A percentile compares a stretch with the other conserved stretches of the same genome.
These are phyloP conservation scores for Fusarium sp. DNA, from an alignment of 2,329 filamentous ascomycete species.

Conservation along the genomic window DNA sequence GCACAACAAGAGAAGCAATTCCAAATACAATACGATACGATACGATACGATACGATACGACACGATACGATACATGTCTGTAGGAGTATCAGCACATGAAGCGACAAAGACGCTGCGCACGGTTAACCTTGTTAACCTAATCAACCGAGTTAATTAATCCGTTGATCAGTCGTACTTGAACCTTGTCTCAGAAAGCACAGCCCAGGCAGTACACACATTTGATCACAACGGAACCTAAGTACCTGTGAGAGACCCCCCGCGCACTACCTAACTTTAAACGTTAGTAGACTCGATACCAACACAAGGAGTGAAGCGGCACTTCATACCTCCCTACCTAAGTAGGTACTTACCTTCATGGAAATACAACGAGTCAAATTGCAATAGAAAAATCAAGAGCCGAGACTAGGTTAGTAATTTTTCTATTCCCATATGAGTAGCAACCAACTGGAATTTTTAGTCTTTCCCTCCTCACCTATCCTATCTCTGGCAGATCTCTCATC, in stretches of 20 bases:
- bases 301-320: neutral
- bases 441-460: neutral
- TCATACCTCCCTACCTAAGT: neutral
- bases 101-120: neutral
- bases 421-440: neutral
- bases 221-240: no score
- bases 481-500: neutral
- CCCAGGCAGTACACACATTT: neutral
- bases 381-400: neutral
- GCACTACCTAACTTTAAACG: neutral
- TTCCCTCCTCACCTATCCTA: neutral
- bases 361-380: neutral
- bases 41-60: neutral
- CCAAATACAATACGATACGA: neutral
- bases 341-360: neutral
- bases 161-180: neutral
- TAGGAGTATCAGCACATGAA: neutral
- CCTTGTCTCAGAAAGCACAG: neutral
- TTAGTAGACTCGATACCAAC: neutral
- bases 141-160: neutral
- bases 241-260: neutral
- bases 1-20: neutral
- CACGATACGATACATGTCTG: no score
- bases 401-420: neutral
- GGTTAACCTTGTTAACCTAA: neutral